These are phyloP conservation scores for Fusarium oligoseptatum DNA, from an alignment of 2,329 filamentous ascomycete species.

Conservation along the genomic window DNA sequence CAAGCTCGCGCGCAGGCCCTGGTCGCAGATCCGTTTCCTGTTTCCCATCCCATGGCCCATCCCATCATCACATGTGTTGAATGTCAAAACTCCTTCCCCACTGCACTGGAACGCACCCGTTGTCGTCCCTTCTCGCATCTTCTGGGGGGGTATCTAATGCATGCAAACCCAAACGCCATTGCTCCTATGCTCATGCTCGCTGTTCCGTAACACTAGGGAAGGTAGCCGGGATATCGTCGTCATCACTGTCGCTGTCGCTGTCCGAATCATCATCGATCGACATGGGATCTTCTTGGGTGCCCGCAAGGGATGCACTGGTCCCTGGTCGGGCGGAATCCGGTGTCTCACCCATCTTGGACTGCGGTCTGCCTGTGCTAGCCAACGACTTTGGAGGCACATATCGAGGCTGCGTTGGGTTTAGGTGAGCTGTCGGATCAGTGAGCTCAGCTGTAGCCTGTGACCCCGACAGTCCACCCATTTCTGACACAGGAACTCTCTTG, in stretches of 20 bases:
- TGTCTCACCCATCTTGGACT: conserved; percentile 1
- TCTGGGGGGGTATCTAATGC: conserved; percentile 28
- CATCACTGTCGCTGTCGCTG: conserved; percentile 37
- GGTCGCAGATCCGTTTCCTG: conserved; percentile 7
- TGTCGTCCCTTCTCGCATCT: conserved; percentile 1
- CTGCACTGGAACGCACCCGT: not conserved
- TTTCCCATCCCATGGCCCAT: not conserved
- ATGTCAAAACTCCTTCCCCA: conserved; percentile 23
- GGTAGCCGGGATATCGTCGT: conserved; percentile 49
- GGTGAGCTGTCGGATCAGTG: conserved; percentile 52
- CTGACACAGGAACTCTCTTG: conserved; percentile 48
- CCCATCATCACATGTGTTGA: conserved; percentile 15
- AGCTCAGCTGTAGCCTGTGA: conserved; percentile 54
- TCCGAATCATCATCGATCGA: conserved; percentile 45
- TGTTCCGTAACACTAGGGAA: conserved; percentile 7
- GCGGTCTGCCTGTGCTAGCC: not conserved
- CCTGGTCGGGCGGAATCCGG: not conserved
- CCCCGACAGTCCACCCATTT: conserved; percentile 53
- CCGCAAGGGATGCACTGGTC: conserved; percentile 7
- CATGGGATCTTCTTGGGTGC: conserved; percentile 46
- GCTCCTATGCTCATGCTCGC: conserved; percentile 8
- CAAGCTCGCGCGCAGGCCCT: not conserved
- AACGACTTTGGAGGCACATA: conserved; percentile 14
- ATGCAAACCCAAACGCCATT: conserved; percentile 28
- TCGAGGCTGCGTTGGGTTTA: conserved; percentile 41